phyloP scores from a whole-genome alignment of 106 monocot species.

The Dioscorea dumetorum region DNA sequence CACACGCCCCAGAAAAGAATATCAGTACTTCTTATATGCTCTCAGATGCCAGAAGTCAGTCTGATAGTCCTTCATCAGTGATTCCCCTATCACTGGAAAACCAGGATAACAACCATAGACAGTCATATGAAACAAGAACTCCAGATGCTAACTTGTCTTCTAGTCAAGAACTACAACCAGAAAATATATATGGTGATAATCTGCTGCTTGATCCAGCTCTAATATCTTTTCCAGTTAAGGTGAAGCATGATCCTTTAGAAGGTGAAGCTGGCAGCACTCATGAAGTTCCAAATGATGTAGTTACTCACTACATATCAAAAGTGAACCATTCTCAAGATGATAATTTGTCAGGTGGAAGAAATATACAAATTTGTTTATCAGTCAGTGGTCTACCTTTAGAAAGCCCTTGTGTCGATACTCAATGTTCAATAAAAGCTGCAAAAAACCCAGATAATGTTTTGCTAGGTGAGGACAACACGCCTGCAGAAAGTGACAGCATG shows the following conservation, averaged over 20 bases:
- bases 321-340: background rate
- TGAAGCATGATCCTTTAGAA: slow-evolving; percentile 24
- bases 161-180: background rate
- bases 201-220: slow-evolving; percentile 7
- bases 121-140: background rate
- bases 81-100: slow-evolving; percentile 4
- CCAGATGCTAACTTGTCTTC: background rate
- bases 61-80: slow-evolving; percentile 4
- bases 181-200: slow-evolving; percentile 3
- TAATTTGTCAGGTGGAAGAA: background rate
- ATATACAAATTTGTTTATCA: background rate
- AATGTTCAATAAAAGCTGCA: background rate
- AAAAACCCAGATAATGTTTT: background rate
- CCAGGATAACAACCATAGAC: background rate
- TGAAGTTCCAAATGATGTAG: background rate
- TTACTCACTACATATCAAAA: background rate
- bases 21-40: too few relatives aligned
- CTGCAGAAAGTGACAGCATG: background rate
- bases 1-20: too few relatives aligned
- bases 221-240: background rate
- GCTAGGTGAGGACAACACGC: background rate
- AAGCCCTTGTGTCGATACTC: background rate
- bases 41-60: background rate
- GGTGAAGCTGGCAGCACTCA: background rate
- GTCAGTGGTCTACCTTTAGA: background rate